Evolutionary conservation across 2,329 filamentous ascomycete genomes (phyloP).

Genomic region (Colletotrichum agaves): DNA sequence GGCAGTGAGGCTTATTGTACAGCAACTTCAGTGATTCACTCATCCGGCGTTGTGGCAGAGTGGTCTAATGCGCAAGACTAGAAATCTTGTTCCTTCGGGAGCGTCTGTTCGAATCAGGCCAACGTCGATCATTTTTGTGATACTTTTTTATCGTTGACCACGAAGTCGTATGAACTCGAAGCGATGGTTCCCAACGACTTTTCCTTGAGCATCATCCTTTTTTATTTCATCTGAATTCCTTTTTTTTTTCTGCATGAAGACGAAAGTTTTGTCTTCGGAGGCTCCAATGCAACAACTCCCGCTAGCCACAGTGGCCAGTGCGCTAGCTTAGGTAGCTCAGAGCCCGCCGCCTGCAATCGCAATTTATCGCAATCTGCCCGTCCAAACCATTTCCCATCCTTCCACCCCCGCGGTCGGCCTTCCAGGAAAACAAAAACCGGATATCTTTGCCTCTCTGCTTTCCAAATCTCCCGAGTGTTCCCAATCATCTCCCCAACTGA

Average conservation of each 20-base stretch:
- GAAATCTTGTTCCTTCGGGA: too few relatives aligned
- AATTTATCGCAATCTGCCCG: constrained; percentile 16
- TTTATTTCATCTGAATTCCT: too few relatives aligned
- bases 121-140: constrained; percentile 24
- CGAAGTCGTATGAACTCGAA: too few relatives aligned
- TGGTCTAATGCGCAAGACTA: too few relatives aligned
- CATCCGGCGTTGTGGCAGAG: constrained; percentile 35
- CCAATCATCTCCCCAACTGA: background rate
- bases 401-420: background rate
- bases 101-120: too few relatives aligned
- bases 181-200: too few relatives aligned
- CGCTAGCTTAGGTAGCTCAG: background rate
- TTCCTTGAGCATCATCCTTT: too few relatives aligned
- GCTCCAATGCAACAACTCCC: background rate
- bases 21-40: rapidly evolving
- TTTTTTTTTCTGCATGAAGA: too few relatives aligned
- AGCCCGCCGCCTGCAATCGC: constrained; percentile 2
- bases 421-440: background rate
- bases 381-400: background rate
- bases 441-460: background rate
- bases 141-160: background rate
- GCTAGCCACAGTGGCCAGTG: background rate
- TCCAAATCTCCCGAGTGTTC: background rate
- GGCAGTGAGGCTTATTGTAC: rapidly evolving
- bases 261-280: too few relatives aligned